Base-by-base conservation (phyloP, 1,284 basidiomycete genomes). In the Moniliophthora roreri region DNA sequence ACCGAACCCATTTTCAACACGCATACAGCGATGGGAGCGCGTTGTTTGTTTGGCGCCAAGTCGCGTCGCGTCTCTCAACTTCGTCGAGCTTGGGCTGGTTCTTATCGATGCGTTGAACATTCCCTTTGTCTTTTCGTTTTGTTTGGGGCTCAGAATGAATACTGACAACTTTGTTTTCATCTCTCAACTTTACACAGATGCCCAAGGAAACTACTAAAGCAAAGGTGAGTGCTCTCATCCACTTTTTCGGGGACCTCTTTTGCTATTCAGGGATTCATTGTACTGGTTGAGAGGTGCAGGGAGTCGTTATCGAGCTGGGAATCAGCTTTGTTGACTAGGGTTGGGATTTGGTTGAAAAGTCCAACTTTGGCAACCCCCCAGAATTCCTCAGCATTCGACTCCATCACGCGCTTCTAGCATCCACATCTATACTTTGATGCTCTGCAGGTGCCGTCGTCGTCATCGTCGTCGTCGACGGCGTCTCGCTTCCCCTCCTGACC, bases 171-270 rank as follows among this genome's bases (percentile, higher is more conserved):
- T 53, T 36, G 53, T 58, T 65, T 64, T 47, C n/a, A 4, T 3
- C 61, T 54, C 53, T 20, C 21, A 23, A 42, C 21, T 28, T 37
- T 64, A 58, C 68, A 62, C 71, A 87, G 84, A 93, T 93, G 90
- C 91, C 89, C 64, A 93, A 91, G 69, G 89, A 88, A 73, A 73
- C 81, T 54, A 78, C 84, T 55, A 90, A 89, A 74, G 69, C 85
- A 62, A 91, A 87, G 79, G 89, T 89, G 58, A 63, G 78, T 69
- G 23, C 37, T 47, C 50, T 41, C 5, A n/a, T 58, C 51, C 54
- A 51, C 41, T 55, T 42, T n/a, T n/a, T n/a, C n/a, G 52, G 55
- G 60, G 55, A 58, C 53, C 50, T 45, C 50, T 47, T 50, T 50
- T 45, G 61, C 55, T 47, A 37, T 20, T 38, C 40, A 28, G 38